Evolutionary conservation across 176 grass and related monocot species (phyloP).

Genomic region (Thinopyrum elongatum): DNA sequence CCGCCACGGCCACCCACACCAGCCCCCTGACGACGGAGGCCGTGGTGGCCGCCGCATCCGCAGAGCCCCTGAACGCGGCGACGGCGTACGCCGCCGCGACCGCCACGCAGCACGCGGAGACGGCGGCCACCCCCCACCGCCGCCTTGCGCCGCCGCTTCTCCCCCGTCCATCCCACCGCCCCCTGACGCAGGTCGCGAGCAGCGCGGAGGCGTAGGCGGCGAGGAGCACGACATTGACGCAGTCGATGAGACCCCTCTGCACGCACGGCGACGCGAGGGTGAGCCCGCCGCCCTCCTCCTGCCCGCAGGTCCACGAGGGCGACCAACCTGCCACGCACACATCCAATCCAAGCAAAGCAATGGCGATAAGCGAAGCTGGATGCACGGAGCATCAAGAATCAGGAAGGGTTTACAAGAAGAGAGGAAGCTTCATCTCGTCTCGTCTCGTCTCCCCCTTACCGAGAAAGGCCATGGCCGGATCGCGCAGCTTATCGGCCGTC

Average conservation of each 20-base stretch:
- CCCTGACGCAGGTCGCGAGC: constrained; percentile 14
- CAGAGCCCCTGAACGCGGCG: constrained; percentile 4
- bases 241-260: constrained; percentile 42
- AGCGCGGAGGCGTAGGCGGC: constrained; percentile 16
- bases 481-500: not conserved
- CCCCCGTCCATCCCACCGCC: not conserved
- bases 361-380: not conserved
- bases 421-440: not conserved
- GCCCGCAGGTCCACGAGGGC: constrained; percentile 27
- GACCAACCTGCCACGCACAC: constrained; percentile 23
- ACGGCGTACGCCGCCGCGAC: constrained; percentile 6
- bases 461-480: constrained; percentile 27
- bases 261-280: constrained; percentile 35
- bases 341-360: not conserved
- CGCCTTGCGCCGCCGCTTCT: not conserved
- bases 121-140: not conserved
- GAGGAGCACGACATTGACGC: constrained; percentile 31
- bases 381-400: not conserved
- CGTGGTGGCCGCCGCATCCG: not conserved
- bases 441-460: constrained; percentile 19
- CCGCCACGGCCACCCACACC: constrained; percentile 46
- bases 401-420: not conserved
- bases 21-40: constrained; percentile 41
- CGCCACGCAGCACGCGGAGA: constrained; percentile 32
- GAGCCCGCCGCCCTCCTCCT: not conserved